phyloP scores from a whole-genome alignment of 352 stramenopile species.

The Lagenidium sp. region DNA sequence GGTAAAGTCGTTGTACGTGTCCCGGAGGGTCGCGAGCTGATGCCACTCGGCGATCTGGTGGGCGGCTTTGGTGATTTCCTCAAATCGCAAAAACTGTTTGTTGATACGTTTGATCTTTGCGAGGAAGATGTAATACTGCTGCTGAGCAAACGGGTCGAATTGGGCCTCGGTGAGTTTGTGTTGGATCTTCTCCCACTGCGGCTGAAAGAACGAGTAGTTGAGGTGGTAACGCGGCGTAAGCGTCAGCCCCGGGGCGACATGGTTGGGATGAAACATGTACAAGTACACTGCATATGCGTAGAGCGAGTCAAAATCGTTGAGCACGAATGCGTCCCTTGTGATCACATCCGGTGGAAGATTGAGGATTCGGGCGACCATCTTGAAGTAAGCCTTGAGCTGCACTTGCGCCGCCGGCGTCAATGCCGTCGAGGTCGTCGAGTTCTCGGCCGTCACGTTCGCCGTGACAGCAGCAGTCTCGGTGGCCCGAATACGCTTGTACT shows the following conservation, averaged over 20 bases:
- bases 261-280: constrained; percentile 58
- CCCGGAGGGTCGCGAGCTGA: constrained; percentile 27
- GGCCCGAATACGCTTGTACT: constrained; percentile 41
- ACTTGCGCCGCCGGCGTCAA: constrained; percentile 40
- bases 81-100: constrained; percentile 46
- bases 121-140: constrained; percentile 70
- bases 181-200: constrained; percentile 68
- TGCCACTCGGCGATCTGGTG: constrained; percentile 44
- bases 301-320: constrained; percentile 68
- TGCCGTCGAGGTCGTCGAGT: constrained; percentile 40
- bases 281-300: constrained; percentile 57
- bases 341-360: constrained; percentile 56
- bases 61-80: constrained; percentile 39
- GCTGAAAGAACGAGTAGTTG: constrained; percentile 41
- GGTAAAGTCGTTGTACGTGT: constrained; percentile 62
- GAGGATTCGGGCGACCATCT: constrained; percentile 35
- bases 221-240: constrained; percentile 46
- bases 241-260: constrained; percentile 29
- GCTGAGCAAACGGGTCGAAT: constrained; percentile 57
- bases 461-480: constrained; percentile 19
- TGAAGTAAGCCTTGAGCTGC: constrained; percentile 69
- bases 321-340: constrained; percentile 50
- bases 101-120: constrained; percentile 58
- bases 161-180: constrained; percentile 38
- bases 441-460: constrained; percentile 23